These are phyloP conservation scores for Trametes pubescens DNA, from an alignment of 1,284 basidiomycete species.

Conservation along the genomic window DNA sequence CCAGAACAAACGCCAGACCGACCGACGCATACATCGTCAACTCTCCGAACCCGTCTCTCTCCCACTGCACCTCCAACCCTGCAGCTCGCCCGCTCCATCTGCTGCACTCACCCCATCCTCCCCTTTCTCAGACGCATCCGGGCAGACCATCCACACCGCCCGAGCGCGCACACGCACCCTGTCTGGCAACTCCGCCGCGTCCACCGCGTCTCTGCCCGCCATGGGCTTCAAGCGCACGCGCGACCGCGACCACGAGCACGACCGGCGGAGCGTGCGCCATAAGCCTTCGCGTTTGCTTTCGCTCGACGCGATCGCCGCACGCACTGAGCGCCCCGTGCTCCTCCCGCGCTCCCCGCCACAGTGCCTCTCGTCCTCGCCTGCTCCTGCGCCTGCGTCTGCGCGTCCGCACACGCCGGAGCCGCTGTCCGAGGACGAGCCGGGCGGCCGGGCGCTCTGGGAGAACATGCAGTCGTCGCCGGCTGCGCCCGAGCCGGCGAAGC, in stretches of 20 bases:
- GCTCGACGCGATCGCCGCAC: conserved; percentile 61
- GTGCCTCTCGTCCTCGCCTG: conserved; percentile 23
- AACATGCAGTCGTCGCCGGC: conserved; percentile 75
- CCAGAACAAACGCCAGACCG: conserved; percentile 82
- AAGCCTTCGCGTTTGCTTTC: conserved; percentile 46
- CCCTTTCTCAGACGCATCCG: conserved; percentile 41
- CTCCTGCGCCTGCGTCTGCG: conserved; percentile 27
- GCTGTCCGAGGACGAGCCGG: conserved; percentile 23
- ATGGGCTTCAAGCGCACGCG: conserved; percentile 20
- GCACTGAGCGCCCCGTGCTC: conserved; percentile 38
- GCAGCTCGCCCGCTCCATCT: conserved; percentile 52
- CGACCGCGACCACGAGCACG: conserved; percentile 10
- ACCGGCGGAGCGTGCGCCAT: conserved; percentile 23
- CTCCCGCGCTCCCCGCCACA: conserved; percentile 30
- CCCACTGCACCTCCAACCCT: conserved; percentile 25
- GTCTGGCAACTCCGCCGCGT: conserved; percentile 24
- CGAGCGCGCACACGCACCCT: conserved; percentile 31
- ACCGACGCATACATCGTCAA: conserved; percentile 66
- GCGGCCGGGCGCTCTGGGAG: conserved; percentile 60
- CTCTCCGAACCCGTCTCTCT: conserved; percentile 40
- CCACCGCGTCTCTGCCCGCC: conserved; percentile 10
- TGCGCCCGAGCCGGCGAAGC: conserved; percentile 51
- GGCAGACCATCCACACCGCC: conserved; percentile 39
- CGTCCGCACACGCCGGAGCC: conserved; percentile 38
- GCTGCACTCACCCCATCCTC: conserved; percentile 30